Conservation (phyloP, 2,329 filamentous ascomycete species). For the Talaromyces islandicus region DNA sequence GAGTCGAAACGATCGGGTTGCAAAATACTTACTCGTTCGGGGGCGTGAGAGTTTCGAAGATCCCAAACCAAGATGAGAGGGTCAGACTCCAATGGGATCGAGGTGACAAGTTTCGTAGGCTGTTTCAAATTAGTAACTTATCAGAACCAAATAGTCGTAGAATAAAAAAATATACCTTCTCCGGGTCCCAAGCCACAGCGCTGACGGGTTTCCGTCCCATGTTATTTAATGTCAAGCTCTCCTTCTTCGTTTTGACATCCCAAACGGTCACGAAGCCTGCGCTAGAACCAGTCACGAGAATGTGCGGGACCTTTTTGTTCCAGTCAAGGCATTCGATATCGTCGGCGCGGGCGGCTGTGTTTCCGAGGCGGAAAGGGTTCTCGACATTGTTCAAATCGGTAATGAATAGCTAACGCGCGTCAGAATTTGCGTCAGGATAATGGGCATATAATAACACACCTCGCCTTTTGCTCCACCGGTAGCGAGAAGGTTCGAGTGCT, state of each 20-base stretch:
- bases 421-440: background rate
- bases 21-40: constrained; percentile 53
- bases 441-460: constrained; percentile 22
- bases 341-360: constrained; percentile 79
- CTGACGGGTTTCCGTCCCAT: constrained; percentile 85
- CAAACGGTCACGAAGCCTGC: constrained; percentile 96
- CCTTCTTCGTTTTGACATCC: constrained; percentile 97
- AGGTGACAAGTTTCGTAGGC: constrained; percentile 86
- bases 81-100: constrained; percentile 80
- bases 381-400: constrained; percentile 88
- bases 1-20: no score
- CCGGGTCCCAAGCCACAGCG: constrained; percentile 94
- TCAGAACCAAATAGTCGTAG: background rate
- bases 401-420: constrained; percentile 61
- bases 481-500: constrained; percentile 83
- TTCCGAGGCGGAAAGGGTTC: constrained; percentile 84
- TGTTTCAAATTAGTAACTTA: constrained; percentile 25
- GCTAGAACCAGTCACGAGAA: constrained; percentile 86
- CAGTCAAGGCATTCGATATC: constrained; percentile 96
- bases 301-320: constrained; percentile 97
- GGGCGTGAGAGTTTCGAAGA: constrained; percentile 89
- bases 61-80: constrained; percentile 92
- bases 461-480: constrained; percentile 93
- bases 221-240: constrained; percentile 89
- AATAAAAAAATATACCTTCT: constrained; percentile 52